Conservation (phyloP, 176 grass and related monocot genomes). For the Triticum timopheevii region DNA sequence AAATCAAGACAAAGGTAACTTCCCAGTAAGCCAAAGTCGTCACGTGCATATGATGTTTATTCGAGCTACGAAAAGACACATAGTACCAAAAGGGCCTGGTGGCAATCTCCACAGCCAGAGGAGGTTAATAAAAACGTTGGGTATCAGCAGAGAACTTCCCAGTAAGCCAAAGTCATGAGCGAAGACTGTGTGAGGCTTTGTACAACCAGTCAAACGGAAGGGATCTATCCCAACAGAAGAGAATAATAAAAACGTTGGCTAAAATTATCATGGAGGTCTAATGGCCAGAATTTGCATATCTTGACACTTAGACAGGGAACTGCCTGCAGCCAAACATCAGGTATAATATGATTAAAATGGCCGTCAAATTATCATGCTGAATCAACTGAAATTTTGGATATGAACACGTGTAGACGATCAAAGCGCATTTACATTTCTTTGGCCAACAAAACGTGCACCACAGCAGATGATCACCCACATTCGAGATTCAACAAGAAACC, state of each 20-base stretch:
- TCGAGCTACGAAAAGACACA: constrained; percentile 52
- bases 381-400: not conserved
- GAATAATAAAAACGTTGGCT: not conserved
- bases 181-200: not conserved
- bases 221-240: not conserved
- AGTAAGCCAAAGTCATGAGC: too few relatives aligned
- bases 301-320: not conserved
- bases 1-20: constrained; percentile 17
- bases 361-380: constrained; percentile 4
- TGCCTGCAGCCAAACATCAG: not conserved
- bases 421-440: not conserved
- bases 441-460: not conserved
- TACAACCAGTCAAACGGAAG: not conserved
- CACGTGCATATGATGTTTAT: constrained; percentile 55
- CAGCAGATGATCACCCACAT: not conserved
- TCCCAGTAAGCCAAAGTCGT: constrained; percentile 69
- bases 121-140: too few relatives aligned
- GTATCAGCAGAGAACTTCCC: too few relatives aligned
- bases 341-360: not conserved
- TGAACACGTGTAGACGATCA: not conserved
- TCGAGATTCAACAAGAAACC: not conserved
- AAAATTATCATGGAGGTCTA: not conserved
- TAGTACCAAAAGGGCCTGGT: constrained; percentile 57
- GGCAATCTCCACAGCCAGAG: constrained; percentile 42
- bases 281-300: not conserved